Percentiles rank a stretch among this genome's conserved stretches.
phyloP scores from a whole-genome alignment of 108 stramenopile genomes.

The Conticribra guillardii region DNA sequence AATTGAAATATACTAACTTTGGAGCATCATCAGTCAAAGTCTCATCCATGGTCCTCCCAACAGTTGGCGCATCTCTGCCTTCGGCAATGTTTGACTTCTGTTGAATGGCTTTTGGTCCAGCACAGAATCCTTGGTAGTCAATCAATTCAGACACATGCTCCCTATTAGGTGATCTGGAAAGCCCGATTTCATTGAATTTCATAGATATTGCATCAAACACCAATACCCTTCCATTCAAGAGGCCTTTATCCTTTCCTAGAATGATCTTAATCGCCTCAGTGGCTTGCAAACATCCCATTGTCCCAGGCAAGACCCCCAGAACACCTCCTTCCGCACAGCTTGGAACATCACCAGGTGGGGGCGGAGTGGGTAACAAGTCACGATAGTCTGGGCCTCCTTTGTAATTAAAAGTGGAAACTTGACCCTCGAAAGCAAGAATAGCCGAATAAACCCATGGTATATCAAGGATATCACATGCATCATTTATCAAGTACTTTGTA shows the following conservation, averaged over 20 bases:
- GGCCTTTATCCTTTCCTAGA: slow-evolving; percentile 62
- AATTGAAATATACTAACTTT: slow-evolving; percentile 51
- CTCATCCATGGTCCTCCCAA: slow-evolving; percentile 87
- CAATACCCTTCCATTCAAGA: slow-evolving; percentile 75
- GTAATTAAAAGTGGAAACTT: slow-evolving; percentile 85
- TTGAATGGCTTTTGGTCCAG: slow-evolving; percentile 59
- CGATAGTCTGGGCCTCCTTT: slow-evolving; percentile 85
- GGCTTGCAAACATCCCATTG: slow-evolving; percentile 95
- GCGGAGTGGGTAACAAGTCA: slow-evolving; percentile 89
- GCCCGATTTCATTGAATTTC: slow-evolving; percentile 78
- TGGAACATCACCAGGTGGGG: slow-evolving; percentile 91
- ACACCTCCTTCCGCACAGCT: slow-evolving; percentile 97
- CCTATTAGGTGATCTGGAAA: slow-evolving; percentile 50
- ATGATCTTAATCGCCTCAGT: slow-evolving; percentile 90
- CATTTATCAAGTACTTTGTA: slow-evolving; percentile 95
- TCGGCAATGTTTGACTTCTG: slow-evolving; percentile 3
- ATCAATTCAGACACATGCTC: slow-evolving; percentile 64
- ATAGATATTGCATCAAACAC: slow-evolving; percentile 86
- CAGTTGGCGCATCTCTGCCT: slow-evolving; percentile 6
- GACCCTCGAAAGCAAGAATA: slow-evolving; percentile 95
- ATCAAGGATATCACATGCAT: slow-evolving; percentile 85
- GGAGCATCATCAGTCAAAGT: slow-evolving; percentile 36
- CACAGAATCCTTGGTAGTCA: slow-evolving; percentile 91
- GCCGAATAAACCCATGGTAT: slow-evolving; percentile 93
- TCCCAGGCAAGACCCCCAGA: slow-evolving; percentile 91